Conservation (phyloP, 331 rosid genomes). For the Prunus yedoensis region DNA sequence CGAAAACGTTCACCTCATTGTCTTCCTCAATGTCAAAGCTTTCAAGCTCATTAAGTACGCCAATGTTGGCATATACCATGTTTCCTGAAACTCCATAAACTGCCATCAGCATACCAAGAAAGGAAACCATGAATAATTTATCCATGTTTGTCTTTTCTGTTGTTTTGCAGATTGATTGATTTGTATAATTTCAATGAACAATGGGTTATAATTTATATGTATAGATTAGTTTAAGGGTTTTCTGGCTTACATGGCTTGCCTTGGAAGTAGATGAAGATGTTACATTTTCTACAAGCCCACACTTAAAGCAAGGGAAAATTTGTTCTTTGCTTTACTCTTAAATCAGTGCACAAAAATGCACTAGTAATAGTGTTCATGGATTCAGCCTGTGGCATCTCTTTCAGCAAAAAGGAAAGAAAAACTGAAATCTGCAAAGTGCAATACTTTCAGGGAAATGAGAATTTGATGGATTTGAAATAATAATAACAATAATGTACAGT, state of each 20-base stretch:
- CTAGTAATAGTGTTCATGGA: slow-evolving; percentile 25
- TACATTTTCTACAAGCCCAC: slow-evolving; percentile 70
- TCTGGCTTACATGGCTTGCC: slow-evolving; percentile 75
- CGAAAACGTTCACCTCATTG: slow-evolving; percentile 41
- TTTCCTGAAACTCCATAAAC: slow-evolving; percentile 62
- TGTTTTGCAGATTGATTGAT: slow-evolving; percentile 46
- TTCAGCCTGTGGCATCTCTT: slow-evolving; percentile 6
- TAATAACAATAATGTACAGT: background rate
- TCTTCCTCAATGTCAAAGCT: slow-evolving; percentile 56
- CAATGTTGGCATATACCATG: slow-evolving; percentile 41
- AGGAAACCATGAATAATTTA: slow-evolving; percentile 46
- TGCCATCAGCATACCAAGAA: slow-evolving; percentile 52
- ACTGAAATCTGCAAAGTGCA: slow-evolving; percentile 15
- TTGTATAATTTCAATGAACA: slow-evolving; percentile 59
- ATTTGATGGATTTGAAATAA: background rate
- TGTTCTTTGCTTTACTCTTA: slow-evolving; percentile 85
- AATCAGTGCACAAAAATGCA: slow-evolving; percentile 30
- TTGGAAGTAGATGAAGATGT: slow-evolving; percentile 88
- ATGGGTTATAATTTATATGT: slow-evolving; percentile 61
- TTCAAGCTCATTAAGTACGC: slow-evolving; percentile 51
- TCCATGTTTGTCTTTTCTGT: slow-evolving; percentile 51
- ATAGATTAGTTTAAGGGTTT: slow-evolving; percentile 55
- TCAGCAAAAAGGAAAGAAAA: background rate
- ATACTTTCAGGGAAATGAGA: background rate
- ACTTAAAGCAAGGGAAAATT: slow-evolving; percentile 69